These are phyloP conservation scores for Neurospora sp. DNA, from an alignment of 495 filamentous ascomycete genomes.

Conservation along the genomic window DNA sequence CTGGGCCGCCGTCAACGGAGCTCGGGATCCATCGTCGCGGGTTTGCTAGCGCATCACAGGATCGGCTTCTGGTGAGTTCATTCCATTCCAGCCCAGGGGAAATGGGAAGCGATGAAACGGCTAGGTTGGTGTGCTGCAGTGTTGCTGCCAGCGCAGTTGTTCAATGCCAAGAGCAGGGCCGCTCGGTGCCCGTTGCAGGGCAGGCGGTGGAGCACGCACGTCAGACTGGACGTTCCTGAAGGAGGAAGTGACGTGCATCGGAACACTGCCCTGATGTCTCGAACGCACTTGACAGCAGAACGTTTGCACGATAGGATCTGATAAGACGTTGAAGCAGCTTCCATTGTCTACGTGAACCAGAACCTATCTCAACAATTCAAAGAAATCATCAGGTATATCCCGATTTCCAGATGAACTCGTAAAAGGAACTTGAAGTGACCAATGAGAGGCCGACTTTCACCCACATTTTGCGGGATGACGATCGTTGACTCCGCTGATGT, in stretches of 20 bases:
- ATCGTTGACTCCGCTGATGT: constrained; percentile 15
- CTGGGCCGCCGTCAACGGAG: neutral
- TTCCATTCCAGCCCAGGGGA: neutral
- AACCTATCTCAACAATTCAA: neutral
- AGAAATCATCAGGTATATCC: neutral
- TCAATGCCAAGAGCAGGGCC: neutral
- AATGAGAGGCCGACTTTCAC: constrained; percentile 8
- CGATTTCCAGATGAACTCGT: no score
- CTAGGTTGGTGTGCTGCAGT: neutral
- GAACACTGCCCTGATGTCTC: neutral
- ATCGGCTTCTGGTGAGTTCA: neutral
- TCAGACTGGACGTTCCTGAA: neutral
- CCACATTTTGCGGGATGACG: constrained; percentile 18
- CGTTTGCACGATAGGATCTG: neutral
- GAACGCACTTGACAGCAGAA: neutral
- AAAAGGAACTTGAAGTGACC: neutral
- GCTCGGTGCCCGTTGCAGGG: no score
- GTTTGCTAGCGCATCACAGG: neutral
- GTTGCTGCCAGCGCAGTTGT: neutral
- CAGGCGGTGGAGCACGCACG: neutral
- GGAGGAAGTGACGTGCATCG: neutral
- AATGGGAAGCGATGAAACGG: neutral
- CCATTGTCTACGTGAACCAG: neutral
- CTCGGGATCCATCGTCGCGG: neutral
- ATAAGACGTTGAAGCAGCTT: neutral